Conservation (phyloP, 345 rosid genomes). For the Zanthoxylum bungeanum region DNA sequence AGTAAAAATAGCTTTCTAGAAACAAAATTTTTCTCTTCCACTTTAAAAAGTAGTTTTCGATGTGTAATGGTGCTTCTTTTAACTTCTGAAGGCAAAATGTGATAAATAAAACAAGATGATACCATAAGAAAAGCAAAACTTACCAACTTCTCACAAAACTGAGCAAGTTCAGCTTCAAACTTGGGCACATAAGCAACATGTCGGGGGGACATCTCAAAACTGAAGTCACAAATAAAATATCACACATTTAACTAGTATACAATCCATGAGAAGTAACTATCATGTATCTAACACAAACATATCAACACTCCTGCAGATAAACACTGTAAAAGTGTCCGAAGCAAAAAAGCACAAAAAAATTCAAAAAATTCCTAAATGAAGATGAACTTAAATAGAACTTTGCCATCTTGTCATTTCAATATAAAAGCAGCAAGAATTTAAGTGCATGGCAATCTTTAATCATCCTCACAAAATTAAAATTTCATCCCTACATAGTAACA, state of each 20-base stretch:
- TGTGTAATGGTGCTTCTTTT: neutral
- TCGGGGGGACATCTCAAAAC: constrained; percentile 90
- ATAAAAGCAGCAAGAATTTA: neutral
- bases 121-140: constrained; percentile 17
- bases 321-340: neutral
- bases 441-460: neutral
- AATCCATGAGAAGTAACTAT: neutral
- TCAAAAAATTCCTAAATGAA: neutral
- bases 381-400: neutral
- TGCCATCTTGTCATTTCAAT: neutral
- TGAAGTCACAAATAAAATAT: constrained; percentile 30
- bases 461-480: neutral
- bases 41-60: neutral
- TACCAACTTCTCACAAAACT: constrained; percentile 93
- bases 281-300: neutral
- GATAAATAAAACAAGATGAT: neutral
- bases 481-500: neutral
- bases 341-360: neutral
- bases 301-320: neutral
- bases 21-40: neutral
- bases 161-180: constrained; percentile 92
- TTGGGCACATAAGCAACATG: constrained; percentile 65
- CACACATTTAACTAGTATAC: constrained; percentile 2
- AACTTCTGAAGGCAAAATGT: neutral
- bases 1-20: neutral